Percentiles rank a stretch among this genome's conserved stretches.
Evolutionary conservation across 1,139 yeast genomes (phyloP).

Genomic region (Hansenula sp.): DNA sequence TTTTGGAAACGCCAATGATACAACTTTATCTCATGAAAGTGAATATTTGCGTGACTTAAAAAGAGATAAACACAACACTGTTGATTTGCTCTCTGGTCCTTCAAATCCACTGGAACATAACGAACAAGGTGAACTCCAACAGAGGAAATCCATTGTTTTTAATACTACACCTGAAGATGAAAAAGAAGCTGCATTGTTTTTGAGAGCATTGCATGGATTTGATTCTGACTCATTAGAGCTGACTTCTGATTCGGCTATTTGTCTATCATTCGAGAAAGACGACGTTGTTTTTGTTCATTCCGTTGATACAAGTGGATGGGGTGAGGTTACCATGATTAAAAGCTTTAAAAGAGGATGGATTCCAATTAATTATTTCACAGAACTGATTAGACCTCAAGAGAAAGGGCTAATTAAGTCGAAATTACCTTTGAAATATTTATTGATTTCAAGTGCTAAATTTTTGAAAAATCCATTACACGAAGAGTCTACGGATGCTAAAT

Average conservation of each 20-base stretch:
- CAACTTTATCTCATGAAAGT: constrained; percentile 18
- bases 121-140: not conserved
- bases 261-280: constrained; percentile 75
- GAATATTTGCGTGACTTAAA: constrained; percentile 11
- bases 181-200: constrained; percentile 30
- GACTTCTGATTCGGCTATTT: constrained; percentile 67
- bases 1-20: constrained; percentile 9
- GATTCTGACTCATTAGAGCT: constrained; percentile 66
- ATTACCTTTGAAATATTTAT: constrained; percentile 54
- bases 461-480: constrained; percentile 64
- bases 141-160: not conserved
- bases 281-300: constrained; percentile 87
- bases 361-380: constrained; percentile 88
- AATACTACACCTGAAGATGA: constrained; percentile 16
- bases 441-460: constrained; percentile 74
- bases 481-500: constrained; percentile 17
- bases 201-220: constrained; percentile 70
- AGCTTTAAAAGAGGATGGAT: constrained; percentile 90
- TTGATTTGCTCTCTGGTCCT: constrained; percentile 3
- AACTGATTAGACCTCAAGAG: constrained; percentile 38
- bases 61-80: constrained; percentile 10
- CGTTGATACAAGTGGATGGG: constrained; percentile 95
- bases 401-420: constrained; percentile 34
- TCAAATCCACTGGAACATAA: not conserved
- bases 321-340: constrained; percentile 80